Base-by-base conservation (phyloP, 164 flowering plant species). In the Paratinospora sagittata region DNA sequence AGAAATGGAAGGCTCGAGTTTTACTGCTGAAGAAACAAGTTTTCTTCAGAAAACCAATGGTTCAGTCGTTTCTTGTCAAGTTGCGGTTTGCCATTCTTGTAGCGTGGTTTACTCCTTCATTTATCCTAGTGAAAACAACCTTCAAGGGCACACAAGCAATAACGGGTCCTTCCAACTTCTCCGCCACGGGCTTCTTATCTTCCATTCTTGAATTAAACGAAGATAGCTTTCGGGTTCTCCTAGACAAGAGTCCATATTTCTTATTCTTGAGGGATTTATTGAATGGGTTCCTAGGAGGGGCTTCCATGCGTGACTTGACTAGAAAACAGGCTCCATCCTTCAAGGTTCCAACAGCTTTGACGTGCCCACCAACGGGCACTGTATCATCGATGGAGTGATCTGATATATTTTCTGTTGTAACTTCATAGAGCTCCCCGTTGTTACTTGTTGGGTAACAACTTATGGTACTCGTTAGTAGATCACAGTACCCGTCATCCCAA, bases 91-190 rank as follows among this genome's bases (percentile, higher is more conserved):
- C 34, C 10, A 81, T 63, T 69, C 86, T 74, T 6, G 72, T 49
- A 36, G 84, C 85, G 26, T 82, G 78, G 60, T 78, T 88, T 75
- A 93, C 68, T 34, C 90, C 93, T 80, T 87, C 95, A 63, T 83
- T 87, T 77, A 94, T 82, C 82, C 98, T 85, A 77, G 93, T 89
- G 70, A 94, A 92, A 2, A 94, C 98, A 72, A 88, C 75, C 39
- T 86, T 91, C 52, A 94, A 62, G 8, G 98, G 96, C 19, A 94
- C 77, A 79, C 98, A 92, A 49, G 96, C 84, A 49, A 86, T 68
- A 19, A 83, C 83, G 60, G 86, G 82, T 41, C 78, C 83, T 63
- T 72, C 80, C 8, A 78, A 76, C 73, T 85, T 87, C 76, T 81
- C 85, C 47, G 77, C 79, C 58, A 77, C 67, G 2, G 72, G 73